phyloP scores from a whole-genome alignment of 306 rosid species.

The Gillenia trifoliata region DNA sequence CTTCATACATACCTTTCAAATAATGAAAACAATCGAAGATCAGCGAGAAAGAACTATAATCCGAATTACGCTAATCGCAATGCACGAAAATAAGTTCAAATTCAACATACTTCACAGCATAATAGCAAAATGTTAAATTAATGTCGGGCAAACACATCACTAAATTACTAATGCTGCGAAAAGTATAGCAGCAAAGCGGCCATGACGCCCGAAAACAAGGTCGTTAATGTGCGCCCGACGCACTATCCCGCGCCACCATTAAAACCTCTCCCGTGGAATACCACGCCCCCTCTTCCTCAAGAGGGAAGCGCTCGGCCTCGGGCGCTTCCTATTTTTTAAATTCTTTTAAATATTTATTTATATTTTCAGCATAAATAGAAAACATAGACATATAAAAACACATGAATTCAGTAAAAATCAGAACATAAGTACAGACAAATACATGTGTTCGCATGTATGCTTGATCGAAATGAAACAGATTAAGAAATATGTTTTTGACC shows the following conservation, averaged over 20 bases:
- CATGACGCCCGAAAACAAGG: constrained; percentile 21
- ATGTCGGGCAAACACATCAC: not conserved
- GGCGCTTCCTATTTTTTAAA: constrained; percentile 10
- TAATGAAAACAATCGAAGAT: not conserved
- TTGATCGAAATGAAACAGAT: too few relatives aligned
- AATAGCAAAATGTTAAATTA: not conserved
- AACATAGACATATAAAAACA: not conserved
- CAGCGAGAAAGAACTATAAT: not conserved
- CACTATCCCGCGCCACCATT: constrained; percentile 42
- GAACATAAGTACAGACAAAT: not conserved
- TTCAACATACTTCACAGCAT: not conserved
- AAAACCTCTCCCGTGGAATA: constrained; percentile 48
- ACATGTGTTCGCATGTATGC: too few relatives aligned
- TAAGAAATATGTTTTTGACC: constrained; percentile 3
- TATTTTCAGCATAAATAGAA: not conserved
- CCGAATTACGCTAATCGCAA: not conserved
- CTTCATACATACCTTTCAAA: constrained; percentile 59
- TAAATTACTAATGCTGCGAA: constrained; percentile 14
- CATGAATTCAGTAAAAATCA: not conserved
- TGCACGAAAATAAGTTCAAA: not conserved
- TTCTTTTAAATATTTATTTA: too few relatives aligned
- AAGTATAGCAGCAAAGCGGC: constrained; percentile 22
- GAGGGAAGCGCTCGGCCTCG: constrained; percentile 53
- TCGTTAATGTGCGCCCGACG: constrained; percentile 32
- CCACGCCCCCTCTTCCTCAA: constrained; percentile 51